Evolutionary conservation across 1,139 yeast species (phyloP).

Genomic region (Kazachstania sp.): DNA sequence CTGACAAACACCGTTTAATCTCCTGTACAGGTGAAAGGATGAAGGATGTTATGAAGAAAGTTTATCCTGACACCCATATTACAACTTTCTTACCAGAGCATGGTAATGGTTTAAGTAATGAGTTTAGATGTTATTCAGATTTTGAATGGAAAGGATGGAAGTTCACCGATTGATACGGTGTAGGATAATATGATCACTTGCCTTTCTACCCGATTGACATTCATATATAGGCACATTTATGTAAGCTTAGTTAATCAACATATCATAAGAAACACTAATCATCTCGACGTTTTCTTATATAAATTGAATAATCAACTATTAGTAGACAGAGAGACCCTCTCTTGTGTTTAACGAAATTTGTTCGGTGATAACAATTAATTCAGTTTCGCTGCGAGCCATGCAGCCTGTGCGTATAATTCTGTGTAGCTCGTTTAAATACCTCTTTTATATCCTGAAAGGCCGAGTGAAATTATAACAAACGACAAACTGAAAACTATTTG

Average conservation of each 20-base stretch:
- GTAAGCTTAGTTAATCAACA: too few species aligned
- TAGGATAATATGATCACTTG: neutral
- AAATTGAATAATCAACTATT: too few species aligned
- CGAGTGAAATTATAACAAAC: neutral
- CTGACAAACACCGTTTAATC: slow-evolving; percentile 43
- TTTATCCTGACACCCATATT: slow-evolving; percentile 55
- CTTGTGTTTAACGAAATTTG: too few species aligned
- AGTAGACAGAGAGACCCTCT: too few species aligned
- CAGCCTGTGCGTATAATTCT: too few species aligned
- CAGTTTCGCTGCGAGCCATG: too few species aligned
- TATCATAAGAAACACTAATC: too few species aligned
- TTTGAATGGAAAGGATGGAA: slow-evolving; percentile 53
- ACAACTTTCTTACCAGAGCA: slow-evolving; percentile 74
- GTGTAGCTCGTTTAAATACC: neutral
- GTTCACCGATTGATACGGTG: slow-evolving; percentile 17
- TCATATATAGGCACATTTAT: too few species aligned
- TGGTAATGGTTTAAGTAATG: slow-evolving; percentile 77
- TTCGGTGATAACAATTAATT: too few species aligned
- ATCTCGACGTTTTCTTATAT: too few species aligned
- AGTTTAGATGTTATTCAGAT: slow-evolving; percentile 76
- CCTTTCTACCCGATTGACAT: too few species aligned
- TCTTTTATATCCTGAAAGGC: neutral
- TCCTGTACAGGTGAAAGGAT: slow-evolving; percentile 88
- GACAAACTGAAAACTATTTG: neutral
- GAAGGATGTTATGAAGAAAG: slow-evolving; percentile 48